Evolutionary conservation across 2,329 filamentous ascomycete species (phyloP), one percentile per base, ranked within the genome.

Genomic region (Davidsoniella virescens): DNA sequence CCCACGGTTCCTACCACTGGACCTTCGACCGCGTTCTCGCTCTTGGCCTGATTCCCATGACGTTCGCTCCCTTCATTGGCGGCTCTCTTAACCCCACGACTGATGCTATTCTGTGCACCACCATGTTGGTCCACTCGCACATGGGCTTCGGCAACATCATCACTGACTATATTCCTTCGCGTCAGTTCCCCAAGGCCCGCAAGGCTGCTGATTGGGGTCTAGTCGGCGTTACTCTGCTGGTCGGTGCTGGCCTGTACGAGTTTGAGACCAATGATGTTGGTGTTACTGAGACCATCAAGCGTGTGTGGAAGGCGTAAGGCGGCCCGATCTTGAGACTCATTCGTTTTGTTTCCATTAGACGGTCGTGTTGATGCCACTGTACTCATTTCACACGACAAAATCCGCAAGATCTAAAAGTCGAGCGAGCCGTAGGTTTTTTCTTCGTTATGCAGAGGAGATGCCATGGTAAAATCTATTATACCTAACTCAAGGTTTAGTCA

Each of bases 211-310:
- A 75, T 65, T 96, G 87, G 87, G 70, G 73, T 37, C 76, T 96
- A 55, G 87, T 88, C 61, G 68, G 73, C 43, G 80, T 77, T 54
- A 95, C 93, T 9, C 71, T 90, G 52, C 70, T 86, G 48, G 85
- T 88, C 55, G 87, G 84, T 47, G 74, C 94, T 57, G 88, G 88
- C 52, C 74, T 96, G 61, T 98, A 98, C 69, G 90, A 96, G 67
- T 96, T 96, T 61, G 92, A 98, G 80, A 98, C 92, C 29, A 96
- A 95, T 63, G 92, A 98, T 59, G 87, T 98, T 48, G 92, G 92
- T 57, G 66, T 98, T 54, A 94, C 87, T 7, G 90, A 94, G 73
- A 82, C 81, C 29, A 73, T 95, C 57, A 87, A 84, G 75, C 78
- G 84, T 63, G 71, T 96, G 55, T 98, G 92, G 92, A 85, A 75